phyloP scores from a whole-genome alignment of 805 yeast genomes.

The Lachancea meyersii region DNA sequence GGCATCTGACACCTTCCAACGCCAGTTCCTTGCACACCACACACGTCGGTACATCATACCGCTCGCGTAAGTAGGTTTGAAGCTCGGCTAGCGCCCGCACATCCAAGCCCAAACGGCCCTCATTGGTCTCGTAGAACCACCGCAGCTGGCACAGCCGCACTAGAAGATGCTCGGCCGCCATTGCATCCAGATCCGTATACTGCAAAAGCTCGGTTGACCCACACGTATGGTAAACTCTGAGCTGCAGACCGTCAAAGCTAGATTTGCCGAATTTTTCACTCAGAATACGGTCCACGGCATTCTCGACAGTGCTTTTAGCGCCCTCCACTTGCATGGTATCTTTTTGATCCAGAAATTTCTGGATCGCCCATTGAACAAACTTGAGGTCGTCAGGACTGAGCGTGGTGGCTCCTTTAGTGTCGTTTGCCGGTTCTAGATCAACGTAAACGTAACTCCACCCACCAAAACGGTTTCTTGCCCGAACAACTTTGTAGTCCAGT shows the following conservation, averaged over 20 bases:
- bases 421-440: slow-evolving; percentile 21
- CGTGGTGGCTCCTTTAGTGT: slow-evolving; percentile 27
- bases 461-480: slow-evolving; percentile 23
- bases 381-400: slow-evolving; percentile 24
- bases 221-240: slow-evolving; percentile 13
- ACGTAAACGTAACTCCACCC: slow-evolving; percentile 25
- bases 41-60: slow-evolving; percentile 19
- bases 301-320: slow-evolving; percentile 1
- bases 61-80: slow-evolving; percentile 19
- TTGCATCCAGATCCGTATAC: slow-evolving; percentile 15
- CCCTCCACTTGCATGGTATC: neutral
- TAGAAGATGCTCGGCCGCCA: slow-evolving; percentile 20
- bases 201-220: slow-evolving; percentile 21
- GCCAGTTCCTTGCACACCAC: slow-evolving; percentile 20
- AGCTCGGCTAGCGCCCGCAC: slow-evolving; percentile 23
- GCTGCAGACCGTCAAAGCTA: slow-evolving; percentile 1
- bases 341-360: slow-evolving; percentile 10
- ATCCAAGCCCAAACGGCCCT: slow-evolving; percentile 26
- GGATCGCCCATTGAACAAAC: slow-evolving; percentile 27
- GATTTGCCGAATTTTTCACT: slow-evolving; percentile 6
- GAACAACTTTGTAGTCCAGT: slow-evolving; percentile 20
- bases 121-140: slow-evolving; percentile 24
- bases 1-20: slow-evolving; percentile 25
- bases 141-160: slow-evolving; percentile 19
- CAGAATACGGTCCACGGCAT: slow-evolving; percentile 18